A percentile compares a stretch with the other conserved stretches of the same genome.
Evolutionary conservation across 768 basidiomycete genomes (phyloP).

Genomic region (Dioszegia crocea): DNA sequence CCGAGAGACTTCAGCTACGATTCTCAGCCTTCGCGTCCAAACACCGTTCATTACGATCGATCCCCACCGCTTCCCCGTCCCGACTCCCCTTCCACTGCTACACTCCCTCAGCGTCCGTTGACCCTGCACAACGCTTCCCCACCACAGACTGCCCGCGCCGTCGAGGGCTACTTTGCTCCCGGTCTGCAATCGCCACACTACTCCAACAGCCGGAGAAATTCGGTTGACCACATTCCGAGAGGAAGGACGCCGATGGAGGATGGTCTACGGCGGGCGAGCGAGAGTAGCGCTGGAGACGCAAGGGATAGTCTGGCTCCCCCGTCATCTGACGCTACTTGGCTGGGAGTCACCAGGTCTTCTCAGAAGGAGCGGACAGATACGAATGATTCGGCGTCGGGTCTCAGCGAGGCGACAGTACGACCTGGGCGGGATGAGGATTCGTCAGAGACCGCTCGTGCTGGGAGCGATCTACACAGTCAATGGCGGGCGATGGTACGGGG

Average conservation of each 20-base stretch:
- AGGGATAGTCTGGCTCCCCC: slow-evolving; percentile 1
- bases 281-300: slow-evolving; percentile 15
- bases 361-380: slow-evolving; percentile 14
- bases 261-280: slow-evolving; percentile 24
- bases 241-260: not conserved
- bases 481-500: slow-evolving; percentile 30
- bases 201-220: not conserved
- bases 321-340: slow-evolving; percentile 27
- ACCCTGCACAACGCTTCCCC: slow-evolving; percentile 31
- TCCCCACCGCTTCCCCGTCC: slow-evolving; percentile 17
- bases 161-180: slow-evolving; percentile 1
- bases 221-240: not conserved
- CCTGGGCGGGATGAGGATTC: slow-evolving; percentile 36
- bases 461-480: slow-evolving; percentile 29
- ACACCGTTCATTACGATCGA: slow-evolving; percentile 32
- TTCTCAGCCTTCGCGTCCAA: slow-evolving; percentile 12
- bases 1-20: slow-evolving; percentile 1
- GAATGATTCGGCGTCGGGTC: slow-evolving; percentile 21
- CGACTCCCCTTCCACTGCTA: slow-evolving; percentile 30
- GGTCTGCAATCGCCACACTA: not conserved
- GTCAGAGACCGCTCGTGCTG: slow-evolving; percentile 38
- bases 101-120: slow-evolving; percentile 22
- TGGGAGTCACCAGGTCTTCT: slow-evolving; percentile 7
- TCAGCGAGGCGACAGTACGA: slow-evolving; percentile 26
- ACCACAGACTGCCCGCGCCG: slow-evolving; percentile 14